These are phyloP conservation scores for Alternaria sp. DNA, from an alignment of 2,329 filamentous ascomycete genomes.

Conservation along the genomic window DNA sequence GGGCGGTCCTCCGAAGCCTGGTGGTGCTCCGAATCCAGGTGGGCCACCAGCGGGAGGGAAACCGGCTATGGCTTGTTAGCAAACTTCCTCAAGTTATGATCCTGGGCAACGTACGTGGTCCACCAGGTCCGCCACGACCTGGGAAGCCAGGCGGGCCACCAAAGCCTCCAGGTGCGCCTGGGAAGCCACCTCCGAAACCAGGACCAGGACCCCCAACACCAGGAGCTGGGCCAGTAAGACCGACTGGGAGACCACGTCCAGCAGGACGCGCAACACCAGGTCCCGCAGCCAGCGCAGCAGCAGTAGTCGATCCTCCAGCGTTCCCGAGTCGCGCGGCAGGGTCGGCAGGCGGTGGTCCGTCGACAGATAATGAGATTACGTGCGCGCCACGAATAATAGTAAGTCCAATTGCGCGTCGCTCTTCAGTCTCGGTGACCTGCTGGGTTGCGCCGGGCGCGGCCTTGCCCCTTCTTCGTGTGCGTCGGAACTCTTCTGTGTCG, in stretches of 20 bases:
- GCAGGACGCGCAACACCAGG: constrained; percentile 91
- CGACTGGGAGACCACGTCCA: constrained; percentile 81
- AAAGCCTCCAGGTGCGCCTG: constrained; percentile 45
- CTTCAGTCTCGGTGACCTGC: constrained; percentile 81
- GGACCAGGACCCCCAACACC: constrained; percentile 83
- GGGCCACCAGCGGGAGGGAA: constrained; percentile 61
- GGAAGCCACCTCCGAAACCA: constrained; percentile 56
- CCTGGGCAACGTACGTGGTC: constrained; percentile 39
- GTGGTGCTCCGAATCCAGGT: constrained; percentile 43
- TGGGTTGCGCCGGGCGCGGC: constrained; percentile 69
- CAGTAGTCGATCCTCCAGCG: constrained; percentile 68
- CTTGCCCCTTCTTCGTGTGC: constrained; percentile 61
- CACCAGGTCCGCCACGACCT: constrained; percentile 47
- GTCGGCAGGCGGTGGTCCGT: constrained; percentile 93
- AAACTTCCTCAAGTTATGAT: neutral
- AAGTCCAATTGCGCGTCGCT: constrained; percentile 95
- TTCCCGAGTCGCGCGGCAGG: constrained; percentile 87
- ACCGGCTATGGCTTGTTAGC: constrained; percentile 39
- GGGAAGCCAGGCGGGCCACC: constrained; percentile 44
- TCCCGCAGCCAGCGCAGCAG: constrained; percentile 71
- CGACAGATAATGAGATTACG: constrained; percentile 92
- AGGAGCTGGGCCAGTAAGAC: constrained; percentile 85
- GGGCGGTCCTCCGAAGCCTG: constrained; percentile 31
- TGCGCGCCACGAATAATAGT: constrained; percentile 94
- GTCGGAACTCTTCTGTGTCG: constrained; percentile 75